These are phyloP conservation scores for Sungouiella blattae DNA, from an alignment of 805 yeast genomes.

Conservation along the genomic window DNA sequence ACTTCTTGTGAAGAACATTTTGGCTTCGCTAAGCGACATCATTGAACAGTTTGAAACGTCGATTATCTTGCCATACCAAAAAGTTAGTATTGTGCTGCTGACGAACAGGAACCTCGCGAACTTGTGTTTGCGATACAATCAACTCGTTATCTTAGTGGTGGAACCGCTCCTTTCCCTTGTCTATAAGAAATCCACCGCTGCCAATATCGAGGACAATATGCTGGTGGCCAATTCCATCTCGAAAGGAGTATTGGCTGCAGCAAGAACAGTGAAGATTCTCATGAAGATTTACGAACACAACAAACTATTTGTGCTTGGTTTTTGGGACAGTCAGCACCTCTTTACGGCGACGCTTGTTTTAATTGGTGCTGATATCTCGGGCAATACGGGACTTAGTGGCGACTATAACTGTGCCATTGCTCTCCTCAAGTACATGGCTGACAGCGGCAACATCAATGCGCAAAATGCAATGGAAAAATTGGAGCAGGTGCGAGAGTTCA, in stretches of 20 bases:
- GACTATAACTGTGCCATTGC: constrained; percentile 18
- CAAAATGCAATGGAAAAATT: constrained; percentile 27
- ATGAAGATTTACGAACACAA: constrained; percentile 24
- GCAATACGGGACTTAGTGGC: constrained; percentile 1
- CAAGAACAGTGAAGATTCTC: constrained; percentile 28
- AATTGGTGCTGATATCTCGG: constrained; percentile 20
- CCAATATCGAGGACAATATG: constrained; percentile 19
- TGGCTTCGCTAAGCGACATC: constrained; percentile 26
- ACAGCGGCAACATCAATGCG: constrained; percentile 33
- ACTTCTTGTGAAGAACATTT: constrained; percentile 28
- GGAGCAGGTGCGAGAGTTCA: constrained; percentile 20
- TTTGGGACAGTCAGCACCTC: constrained; percentile 40
- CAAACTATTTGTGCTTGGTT: constrained; percentile 33
- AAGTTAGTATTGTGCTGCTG: constrained; percentile 17
- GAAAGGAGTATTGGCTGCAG: constrained; percentile 26
- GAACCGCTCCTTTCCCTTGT: constrained; percentile 34
- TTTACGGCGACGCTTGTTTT: constrained; percentile 30
- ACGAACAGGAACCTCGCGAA: constrained; percentile 29
- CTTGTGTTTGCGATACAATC: constrained; percentile 33
- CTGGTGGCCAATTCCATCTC: constrained; percentile 26
- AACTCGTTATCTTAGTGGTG: constrained; percentile 27
- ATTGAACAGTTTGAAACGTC: constrained; percentile 31
- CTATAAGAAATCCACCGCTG: constrained; percentile 21
- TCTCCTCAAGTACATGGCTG: constrained; percentile 32
- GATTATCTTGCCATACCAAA: constrained; percentile 21